Percentiles rank a stretch among this genome's conserved stretches.
These are phyloP conservation scores for Phytopythium kandeliae DNA, from an alignment of 352 stramenopile genomes.

Conservation along the genomic window DNA sequence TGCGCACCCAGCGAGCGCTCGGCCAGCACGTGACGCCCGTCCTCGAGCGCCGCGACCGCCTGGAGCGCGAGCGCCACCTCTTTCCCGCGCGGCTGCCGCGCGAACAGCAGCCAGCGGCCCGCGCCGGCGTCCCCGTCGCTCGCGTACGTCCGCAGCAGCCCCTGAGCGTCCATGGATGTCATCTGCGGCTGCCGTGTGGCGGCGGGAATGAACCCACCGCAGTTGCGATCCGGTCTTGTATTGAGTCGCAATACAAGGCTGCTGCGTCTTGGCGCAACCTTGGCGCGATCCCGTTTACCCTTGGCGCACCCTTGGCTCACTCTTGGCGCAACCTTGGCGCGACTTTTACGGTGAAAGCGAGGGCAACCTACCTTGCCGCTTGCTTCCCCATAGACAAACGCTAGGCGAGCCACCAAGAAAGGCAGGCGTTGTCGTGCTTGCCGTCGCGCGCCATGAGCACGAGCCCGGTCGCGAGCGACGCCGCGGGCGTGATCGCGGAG, in stretches of 20 bases:
- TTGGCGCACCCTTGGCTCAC: constrained; percentile 4
- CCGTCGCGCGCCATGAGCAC: constrained; percentile 5
- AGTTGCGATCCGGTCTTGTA: too few species aligned
- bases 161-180: too few species aligned
- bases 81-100: constrained; percentile 10
- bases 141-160: constrained; percentile 28
- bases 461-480: constrained; percentile 9
- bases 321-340: too few species aligned
- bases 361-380: too few species aligned
- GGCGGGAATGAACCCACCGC: too few species aligned
- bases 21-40: constrained; percentile 18
- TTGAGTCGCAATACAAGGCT: too few species aligned
- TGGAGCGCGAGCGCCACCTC: constrained; percentile 26
- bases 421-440: too few species aligned
- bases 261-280: too few species aligned
- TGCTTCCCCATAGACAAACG: background rate
- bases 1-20: constrained; percentile 23
- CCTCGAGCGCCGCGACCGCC: constrained; percentile 12
- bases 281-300: too few species aligned
- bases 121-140: constrained; percentile 11
- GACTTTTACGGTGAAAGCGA: too few species aligned
- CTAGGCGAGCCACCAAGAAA: background rate
- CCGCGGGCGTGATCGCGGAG: constrained; percentile 36
- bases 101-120: constrained; percentile 40
- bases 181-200: background rate